Evolutionary conservation across 2,329 filamentous ascomycete species (phyloP).

Genomic region (Triangularia setosa): DNA sequence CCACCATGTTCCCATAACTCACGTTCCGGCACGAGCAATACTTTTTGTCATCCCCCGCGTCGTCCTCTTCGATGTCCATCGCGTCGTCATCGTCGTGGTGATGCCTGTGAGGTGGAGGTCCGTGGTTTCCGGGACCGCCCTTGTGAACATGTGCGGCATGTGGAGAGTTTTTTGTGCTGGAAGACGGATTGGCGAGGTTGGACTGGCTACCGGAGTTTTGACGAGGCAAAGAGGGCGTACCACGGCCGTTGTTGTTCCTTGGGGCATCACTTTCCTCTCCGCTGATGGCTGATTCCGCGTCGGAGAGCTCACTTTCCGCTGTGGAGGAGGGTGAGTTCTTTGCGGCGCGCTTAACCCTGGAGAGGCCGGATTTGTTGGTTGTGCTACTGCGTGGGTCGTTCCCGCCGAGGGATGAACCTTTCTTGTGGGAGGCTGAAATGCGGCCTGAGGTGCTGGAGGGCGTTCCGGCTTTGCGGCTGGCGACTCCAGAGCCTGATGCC

Average conservation of each 20-base stretch:
- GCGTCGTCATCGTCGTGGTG: conserved; percentile 46
- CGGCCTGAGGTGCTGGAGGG: conserved; percentile 36
- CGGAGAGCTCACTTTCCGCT: conserved; percentile 62
- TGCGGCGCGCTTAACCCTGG: conserved; percentile 57
- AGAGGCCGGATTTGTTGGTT: conserved; percentile 56
- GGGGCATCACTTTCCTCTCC: conserved; percentile 47
- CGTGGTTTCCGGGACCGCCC: not conserved
- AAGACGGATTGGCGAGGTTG: conserved; percentile 12
- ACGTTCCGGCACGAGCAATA: conserved; percentile 82
- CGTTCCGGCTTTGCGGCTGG: conserved; percentile 45
- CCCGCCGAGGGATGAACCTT: conserved; percentile 35
- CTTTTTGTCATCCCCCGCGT: conserved; percentile 72
- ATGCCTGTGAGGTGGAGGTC: not conserved
- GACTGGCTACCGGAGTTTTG: conserved; percentile 24
- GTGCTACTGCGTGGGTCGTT: conserved; percentile 19
- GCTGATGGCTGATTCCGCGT: conserved; percentile 53
- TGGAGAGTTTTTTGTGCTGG: conserved; percentile 10
- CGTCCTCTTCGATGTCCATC: conserved; percentile 59
- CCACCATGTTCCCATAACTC: conserved; percentile 84
- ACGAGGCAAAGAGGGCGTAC: conserved; percentile 32
- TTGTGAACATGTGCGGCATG: conserved; percentile 11
- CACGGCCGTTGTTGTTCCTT: conserved; percentile 33
- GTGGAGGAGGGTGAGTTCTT: conserved; percentile 61
- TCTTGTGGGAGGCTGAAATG: conserved; percentile 41
- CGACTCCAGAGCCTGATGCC: conserved; percentile 33